Base-by-base conservation (phyloP, 352 stramenopile genomes). In the Peronospora destructor region DNA sequence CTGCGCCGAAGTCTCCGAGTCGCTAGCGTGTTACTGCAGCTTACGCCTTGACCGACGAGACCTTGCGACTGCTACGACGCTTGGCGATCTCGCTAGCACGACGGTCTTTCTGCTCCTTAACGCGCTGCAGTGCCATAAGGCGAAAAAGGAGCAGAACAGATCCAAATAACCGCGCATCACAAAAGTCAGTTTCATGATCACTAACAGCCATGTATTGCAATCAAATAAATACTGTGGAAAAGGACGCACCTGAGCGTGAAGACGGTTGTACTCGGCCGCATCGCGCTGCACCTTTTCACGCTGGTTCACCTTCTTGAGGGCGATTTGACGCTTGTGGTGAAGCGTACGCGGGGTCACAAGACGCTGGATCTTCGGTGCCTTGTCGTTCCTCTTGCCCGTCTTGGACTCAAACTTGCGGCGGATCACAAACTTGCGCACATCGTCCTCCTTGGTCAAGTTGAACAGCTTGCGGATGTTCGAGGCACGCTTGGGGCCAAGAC, bases 391-490 rank as follows among this genome's bases (percentile, higher is more conserved):
- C 84, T 98, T 98, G 66, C 96, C 97, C 48, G 95, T 98, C 85
- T 98, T 99, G 68, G 96, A 98, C 42, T 96, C 97, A 76, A 98
- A 99, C 64, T 95, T 97, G 72, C 96, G 95, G 56, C 84, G 77
- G 66, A 99, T 98, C 30, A 99, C 96, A 75, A 98, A 99, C 84
- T 99, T 99, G 56, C 91, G 84, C 30, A 99, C 95, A 83, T 99
- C 97, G 72, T 99, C 97, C 45, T 99, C 95, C 89, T 99, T 99
- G 73, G 82, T 92, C 64, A 99, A 85, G 88, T 99, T 99, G 86
- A 99, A 99, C 58, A 99, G 76, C 84, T 98, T 98, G 71, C 97
- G 96, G 80, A 99, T 99, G 77, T 99, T 99, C 77, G 95, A 98
- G 55, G 96, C 97, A 69, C 97, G 91, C 95, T 99, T 99, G 58